Base-by-base conservation (phyloP, 1,284 basidiomycete genomes). In the Pseudozyma pruni region DNA sequence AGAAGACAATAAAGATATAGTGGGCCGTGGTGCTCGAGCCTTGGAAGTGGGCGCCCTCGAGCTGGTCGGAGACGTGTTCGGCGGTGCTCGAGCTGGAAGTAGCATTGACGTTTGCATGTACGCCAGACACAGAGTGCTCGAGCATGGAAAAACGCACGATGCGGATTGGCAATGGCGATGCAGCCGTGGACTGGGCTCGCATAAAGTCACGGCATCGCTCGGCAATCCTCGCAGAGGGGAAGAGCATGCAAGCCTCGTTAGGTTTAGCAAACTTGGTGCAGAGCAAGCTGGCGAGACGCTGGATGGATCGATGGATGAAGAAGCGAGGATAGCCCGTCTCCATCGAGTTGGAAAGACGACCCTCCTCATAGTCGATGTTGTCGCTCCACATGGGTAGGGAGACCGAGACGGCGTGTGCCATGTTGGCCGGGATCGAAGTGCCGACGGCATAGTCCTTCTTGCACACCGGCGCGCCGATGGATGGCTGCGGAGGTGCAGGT, bases 251-350 rank as follows among this genome's bases (percentile, higher is more conserved):
- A 1, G 46, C 37, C 41, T 81, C 80, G 7, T 46, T 56, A 0
- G 74, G 75, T 8, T 48, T 43, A 20, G 66, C 78, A 22, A 79
- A 76, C 46, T 74, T 78, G 29, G 51, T 57, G 35, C 55, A 47
- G 32, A 78, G 55, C 13, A 74, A 37, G 25, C 43, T 51, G 17
- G 75, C 69, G 3, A 79, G 74, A 43, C 93, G 92, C 80, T 89
- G 88, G 33, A 98, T 94, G 69, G 87, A 90, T 22, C 89, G 85
- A 83, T 97, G 93, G 52, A 98, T 91, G 83, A 96, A 98, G 85
- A 98, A 99, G 43, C 96, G 86, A 0, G 96, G 96, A 81, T 98
- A 99, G n/a, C 95, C 96, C 5, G 90, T 89, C 54, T 91, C 87
- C 93, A 98, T 94, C 16, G 85, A 86, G 54, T 91, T 87, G 2